Base-by-base conservation (phyloP, 2,329 filamentous ascomycete genomes). In the Diplocarpon rosae region DNA sequence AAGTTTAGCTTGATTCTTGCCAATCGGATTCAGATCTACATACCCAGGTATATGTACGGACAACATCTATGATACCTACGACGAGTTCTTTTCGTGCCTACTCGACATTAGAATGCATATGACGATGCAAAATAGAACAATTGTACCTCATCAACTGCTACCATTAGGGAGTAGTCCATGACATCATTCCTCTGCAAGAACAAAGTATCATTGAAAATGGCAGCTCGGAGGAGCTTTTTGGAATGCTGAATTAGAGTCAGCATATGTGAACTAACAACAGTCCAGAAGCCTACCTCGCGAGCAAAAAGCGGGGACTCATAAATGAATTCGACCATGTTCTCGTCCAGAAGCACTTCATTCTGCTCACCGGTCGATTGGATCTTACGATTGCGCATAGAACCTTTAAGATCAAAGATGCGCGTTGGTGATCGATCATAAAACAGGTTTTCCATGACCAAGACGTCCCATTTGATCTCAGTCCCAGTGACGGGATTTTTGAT, bases 141-240 rank as follows among this genome's bases (percentile, higher is more conserved):
- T 5, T 37, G 27, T 42, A 53, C 50, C 62, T 95, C 92, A 58
- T 98, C 90, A 36, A 98, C 93, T 0, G 90, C 93, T 43, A 95
- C 89, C 92, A 98, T 98, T 36, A 98, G 75, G 17, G 84, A 92
- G 67, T 98, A 98, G 66, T 98, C 92, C 92, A 98, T 98, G 43
- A 98, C 92, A 57, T 96, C 92, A 60, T 96, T 90, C 32, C 88
- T 80, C 38, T 85, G 88, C 42, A 98, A 68, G 68, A 96, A 98
- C 24, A 98, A 71, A 1, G 93, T 98, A 62, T 98, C 93, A 61
- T 98, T 98, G 80, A 88, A 96, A 2, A 98, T 89, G 9, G 85
- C 92, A 42, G 85, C 85, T 50, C 87, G 79, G 28, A 98, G 76
- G 11, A 96, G 73, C 62, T 93, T 95, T 69, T 95, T 95, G 17